phyloP scores from a whole-genome alignment of 2,329 filamentous ascomycete genomes.

The Magnaporthiopsis incrustans region DNA sequence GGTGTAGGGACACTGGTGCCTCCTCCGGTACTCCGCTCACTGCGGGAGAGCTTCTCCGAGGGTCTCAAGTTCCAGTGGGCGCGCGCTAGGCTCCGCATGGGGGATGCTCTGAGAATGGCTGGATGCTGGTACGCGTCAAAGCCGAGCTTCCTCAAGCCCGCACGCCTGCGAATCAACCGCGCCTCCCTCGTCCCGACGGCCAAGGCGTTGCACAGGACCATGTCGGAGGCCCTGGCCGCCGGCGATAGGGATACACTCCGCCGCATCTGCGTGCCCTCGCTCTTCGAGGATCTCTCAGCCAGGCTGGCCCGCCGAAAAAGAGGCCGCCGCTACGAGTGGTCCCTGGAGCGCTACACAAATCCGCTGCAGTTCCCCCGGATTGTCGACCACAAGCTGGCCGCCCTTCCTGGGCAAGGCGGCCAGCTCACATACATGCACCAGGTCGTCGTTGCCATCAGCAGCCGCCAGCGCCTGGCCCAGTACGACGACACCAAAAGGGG shows the following conservation, averaged over 20 bases:
- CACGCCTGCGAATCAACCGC: conserved; percentile 34
- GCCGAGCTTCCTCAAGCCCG: conserved; percentile 31
- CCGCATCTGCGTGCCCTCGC: conserved; percentile 42
- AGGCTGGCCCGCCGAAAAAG: conserved; percentile 44
- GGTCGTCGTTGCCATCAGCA: conserved; percentile 52
- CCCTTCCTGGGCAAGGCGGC: conserved; percentile 20
- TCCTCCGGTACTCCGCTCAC: conserved; percentile 29
- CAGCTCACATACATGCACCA: conserved; percentile 34
- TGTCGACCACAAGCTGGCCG: conserved; percentile 45
- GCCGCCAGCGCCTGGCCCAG: conserved; percentile 44
- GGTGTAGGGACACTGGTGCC: conserved; percentile 39
- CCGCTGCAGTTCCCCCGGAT: conserved; percentile 36
- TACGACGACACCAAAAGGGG: conserved; percentile 27
- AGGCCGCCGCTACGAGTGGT: conserved; percentile 41
- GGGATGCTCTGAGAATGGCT: conserved; percentile 28
- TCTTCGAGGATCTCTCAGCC: conserved; percentile 42
- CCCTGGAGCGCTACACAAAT: conserved; percentile 43
- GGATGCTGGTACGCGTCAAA: conserved; percentile 38
- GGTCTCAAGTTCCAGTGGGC: conserved; percentile 29
- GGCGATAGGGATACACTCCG: conserved; percentile 45
- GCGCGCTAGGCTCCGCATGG: conserved; percentile 26
- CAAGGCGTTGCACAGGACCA: conserved; percentile 49
- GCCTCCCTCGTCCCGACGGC: conserved; percentile 41
- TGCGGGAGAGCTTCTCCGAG: conserved; percentile 17
- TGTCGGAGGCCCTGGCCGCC: conserved; percentile 53